These are phyloP conservation scores for Alnus rubra DNA, from an alignment of 306 rosid species.

Conservation along the genomic window DNA sequence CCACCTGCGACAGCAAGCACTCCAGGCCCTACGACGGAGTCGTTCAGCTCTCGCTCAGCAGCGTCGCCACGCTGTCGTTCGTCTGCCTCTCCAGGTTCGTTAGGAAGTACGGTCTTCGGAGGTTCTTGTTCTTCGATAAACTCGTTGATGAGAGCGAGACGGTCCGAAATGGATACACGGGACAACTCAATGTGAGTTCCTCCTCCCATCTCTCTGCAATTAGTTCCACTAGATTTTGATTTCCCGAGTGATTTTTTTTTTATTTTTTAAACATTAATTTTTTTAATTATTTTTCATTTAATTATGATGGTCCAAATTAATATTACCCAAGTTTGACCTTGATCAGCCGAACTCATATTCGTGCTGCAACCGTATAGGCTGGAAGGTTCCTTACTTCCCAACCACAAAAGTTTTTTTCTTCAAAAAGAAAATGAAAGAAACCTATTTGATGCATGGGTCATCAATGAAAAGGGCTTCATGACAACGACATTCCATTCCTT, in stretches of 20 bases:
- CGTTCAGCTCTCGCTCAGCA: conserved; percentile 71
- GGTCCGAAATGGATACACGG: conserved; percentile 63
- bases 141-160: conserved; percentile 82
- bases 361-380: neutral
- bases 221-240: too few relatives aligned
- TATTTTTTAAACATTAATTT: too few relatives aligned
- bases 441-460: neutral
- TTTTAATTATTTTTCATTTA: neutral
- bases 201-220: neutral
- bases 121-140: conserved; percentile 81
- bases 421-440: neutral
- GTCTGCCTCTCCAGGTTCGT: conserved; percentile 67
- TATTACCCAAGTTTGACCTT: conserved; percentile 4
- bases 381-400: neutral
- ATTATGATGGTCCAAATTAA: neutral
- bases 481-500: neutral
- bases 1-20: conserved; percentile 63
- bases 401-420: neutral
- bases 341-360: neutral
- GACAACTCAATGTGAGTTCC: conserved; percentile 63
- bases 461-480: neutral
- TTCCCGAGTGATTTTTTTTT: too few relatives aligned
- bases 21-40: conserved; percentile 64
- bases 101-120: conserved; percentile 54
- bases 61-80: conserved; percentile 66